These are phyloP conservation scores for Gorgonomyces haynaldii DNA, from an alignment of 192 early-diverging fungal species.

Conservation along the genomic window DNA sequence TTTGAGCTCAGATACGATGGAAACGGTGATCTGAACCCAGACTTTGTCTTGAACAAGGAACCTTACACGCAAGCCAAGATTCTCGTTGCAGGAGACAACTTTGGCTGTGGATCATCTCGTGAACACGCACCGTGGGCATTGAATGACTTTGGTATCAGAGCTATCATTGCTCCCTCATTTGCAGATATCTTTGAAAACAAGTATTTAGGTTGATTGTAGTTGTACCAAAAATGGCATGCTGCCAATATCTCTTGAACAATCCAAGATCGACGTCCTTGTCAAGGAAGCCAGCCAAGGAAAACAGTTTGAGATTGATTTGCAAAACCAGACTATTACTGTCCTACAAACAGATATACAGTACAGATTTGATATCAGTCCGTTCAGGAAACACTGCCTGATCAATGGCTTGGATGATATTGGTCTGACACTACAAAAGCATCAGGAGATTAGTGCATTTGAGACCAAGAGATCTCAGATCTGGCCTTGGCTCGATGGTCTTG, in stretches of 20 bases:
- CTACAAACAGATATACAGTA: slow-evolving; percentile 26
- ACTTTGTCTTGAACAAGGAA: slow-evolving; percentile 52
- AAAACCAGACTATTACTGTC: slow-evolving; percentile 30
- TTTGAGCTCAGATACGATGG: slow-evolving; percentile 44
- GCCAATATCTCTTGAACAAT: slow-evolving; percentile 28
- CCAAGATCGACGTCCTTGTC: slow-evolving; percentile 23
- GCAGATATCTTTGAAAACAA: slow-evolving; percentile 70
- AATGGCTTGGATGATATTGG: slow-evolving; percentile 67
- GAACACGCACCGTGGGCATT: slow-evolving; percentile 71
- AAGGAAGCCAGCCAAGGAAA: slow-evolving; percentile 32
- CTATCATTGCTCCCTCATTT: slow-evolving; percentile 55
- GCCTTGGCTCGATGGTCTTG: slow-evolving; percentile 55
- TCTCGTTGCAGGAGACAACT: slow-evolving; percentile 51
- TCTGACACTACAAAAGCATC: slow-evolving; percentile 51
- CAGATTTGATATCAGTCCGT: slow-evolving; percentile 46
- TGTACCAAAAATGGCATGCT: slow-evolving; percentile 59
- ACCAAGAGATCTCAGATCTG: slow-evolving; percentile 24
- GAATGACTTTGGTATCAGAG: slow-evolving; percentile 58
- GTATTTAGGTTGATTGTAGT: slow-evolving; percentile 25
- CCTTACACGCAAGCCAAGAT: slow-evolving; percentile 38
- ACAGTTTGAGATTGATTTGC: slow-evolving; percentile 44
- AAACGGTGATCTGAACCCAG: slow-evolving; percentile 30
- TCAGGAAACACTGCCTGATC: slow-evolving; percentile 50
- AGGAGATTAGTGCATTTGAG: slow-evolving; percentile 42
- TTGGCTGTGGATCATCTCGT: slow-evolving; percentile 55